phyloP scores from a whole-genome alignment of 1,284 basidiomycete species.

The Flammula alnicola region DNA sequence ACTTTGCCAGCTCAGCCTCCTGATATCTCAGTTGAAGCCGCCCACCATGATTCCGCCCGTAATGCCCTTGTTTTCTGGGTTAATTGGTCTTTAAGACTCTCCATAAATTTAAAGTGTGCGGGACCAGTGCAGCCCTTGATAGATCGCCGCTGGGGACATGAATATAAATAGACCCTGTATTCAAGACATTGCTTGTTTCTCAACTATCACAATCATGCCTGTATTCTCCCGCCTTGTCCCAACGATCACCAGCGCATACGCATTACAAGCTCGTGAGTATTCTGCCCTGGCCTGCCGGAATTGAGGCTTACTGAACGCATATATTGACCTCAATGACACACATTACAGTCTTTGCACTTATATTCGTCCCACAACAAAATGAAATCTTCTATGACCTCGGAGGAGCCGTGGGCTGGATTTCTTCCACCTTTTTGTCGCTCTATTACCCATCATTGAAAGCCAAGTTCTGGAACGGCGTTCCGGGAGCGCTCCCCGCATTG shows the following conservation, averaged over 20 bases:
- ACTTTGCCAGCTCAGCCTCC: slow-evolving; percentile 3
- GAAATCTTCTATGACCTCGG: slow-evolving; percentile 63
- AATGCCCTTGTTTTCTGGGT: no score
- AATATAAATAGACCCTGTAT: no score
- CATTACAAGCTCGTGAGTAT: slow-evolving; percentile 38
- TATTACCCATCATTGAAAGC: slow-evolving; percentile 61
- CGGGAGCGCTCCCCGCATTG: slow-evolving; percentile 45
- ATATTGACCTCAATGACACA: background rate
- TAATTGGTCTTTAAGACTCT: no score
- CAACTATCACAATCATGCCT: slow-evolving; percentile 25
- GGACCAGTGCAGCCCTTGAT: no score
- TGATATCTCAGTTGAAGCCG: no score
- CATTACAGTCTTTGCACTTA: slow-evolving; percentile 49
- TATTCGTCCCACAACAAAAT: slow-evolving; percentile 62
- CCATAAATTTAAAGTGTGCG: no score
- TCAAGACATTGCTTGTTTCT: background rate
- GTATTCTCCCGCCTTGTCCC: slow-evolving; percentile 43
- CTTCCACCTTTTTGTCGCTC: slow-evolving; percentile 64
- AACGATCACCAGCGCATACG: slow-evolving; percentile 38
- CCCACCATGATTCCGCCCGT: no score
- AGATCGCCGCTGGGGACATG: no score
- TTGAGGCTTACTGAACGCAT: slow-evolving; percentile 5
- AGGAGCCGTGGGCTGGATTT: slow-evolving; percentile 72
- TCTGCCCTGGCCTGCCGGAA: background rate
- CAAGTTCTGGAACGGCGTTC: slow-evolving; percentile 46